Base-by-base conservation (phyloP, 306 rosid genomes). In the Gillenia trifoliata region DNA sequence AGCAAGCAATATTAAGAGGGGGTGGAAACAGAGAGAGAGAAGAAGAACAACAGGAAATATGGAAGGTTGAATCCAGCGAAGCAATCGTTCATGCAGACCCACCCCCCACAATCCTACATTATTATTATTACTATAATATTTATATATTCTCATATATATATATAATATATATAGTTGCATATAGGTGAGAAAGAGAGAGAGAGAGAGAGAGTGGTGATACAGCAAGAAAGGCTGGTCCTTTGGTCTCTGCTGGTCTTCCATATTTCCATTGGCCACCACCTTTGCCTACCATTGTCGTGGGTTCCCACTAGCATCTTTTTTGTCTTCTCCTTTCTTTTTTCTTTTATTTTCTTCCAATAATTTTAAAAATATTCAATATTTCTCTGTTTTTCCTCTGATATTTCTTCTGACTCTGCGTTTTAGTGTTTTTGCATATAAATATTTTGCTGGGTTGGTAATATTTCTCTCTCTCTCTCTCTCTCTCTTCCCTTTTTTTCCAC, bases 21-120 rank as follows among this genome's bases (percentile, higher is more conserved):
- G 43, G 38, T 64, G 67, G 71, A 59, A 75, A 34, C 20, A 62
- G 25, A 40, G 52, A 64, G 70, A 57, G 71, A 67, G 49, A n/a
- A 57, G 28, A 22, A 28, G 16, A 40, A 38, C 13, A n/a, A 80
- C 20, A 47, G 20, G 17, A 47, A 47, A 47, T 15, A 47, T 30
- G 79, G 73, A 75, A 80, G 86, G 84, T 80, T 80, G 91, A 83
- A 77, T 84, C 82, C 88, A 86, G 87, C 84, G 86, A 88, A 82
- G 89, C 91, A 88, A 78, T 68, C 38, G 89, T 63, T 62, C 67
- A 74, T 76, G 78, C 72, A 80, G 89, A 80, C 80, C 87, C 86
- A 78, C 77, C 86, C 70, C 81, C 82, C 78, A 72, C 74, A 75
- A 72, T 77, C 29, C 56, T 30, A 73, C 30, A 78, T 45, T 80